Percentiles rank a stretch among this genome's conserved stretches.
These are phyloP conservation scores for Diaporthe sp. DNA, from an alignment of 2,329 filamentous ascomycete species.

Conservation along the genomic window DNA sequence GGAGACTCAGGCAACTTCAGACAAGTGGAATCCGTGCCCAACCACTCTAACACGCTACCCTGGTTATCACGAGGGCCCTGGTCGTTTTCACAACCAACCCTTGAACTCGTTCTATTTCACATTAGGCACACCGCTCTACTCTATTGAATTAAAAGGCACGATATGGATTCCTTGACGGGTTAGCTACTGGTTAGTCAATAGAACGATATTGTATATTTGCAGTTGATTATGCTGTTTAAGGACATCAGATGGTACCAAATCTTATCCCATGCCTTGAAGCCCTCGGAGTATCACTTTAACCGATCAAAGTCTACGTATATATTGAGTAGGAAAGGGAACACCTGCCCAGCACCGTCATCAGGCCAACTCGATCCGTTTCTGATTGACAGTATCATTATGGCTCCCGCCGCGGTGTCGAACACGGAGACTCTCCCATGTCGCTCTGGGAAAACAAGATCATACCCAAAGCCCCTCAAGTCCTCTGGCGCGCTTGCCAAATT, in stretches of 20 bases:
- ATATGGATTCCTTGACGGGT: no score
- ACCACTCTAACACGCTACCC: neutral
- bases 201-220: neutral
- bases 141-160: neutral
- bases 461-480: conserved; percentile 36
- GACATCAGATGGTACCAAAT: neutral
- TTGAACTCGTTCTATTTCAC: neutral
- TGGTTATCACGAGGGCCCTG: neutral
- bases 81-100: neutral
- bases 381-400: neutral
- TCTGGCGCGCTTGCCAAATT: conserved; percentile 36
- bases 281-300: neutral
- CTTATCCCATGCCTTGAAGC: neutral
- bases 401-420: neutral
- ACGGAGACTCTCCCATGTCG: neutral
- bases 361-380: rapidly evolving
- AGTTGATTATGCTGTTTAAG: neutral
- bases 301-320: neutral
- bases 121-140: neutral
- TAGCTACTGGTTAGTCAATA: neutral
- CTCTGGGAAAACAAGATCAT: neutral
- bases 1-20: neutral
- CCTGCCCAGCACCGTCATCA: no score
- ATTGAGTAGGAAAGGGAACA: neutral
- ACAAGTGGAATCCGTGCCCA: neutral